phyloP scores from a whole-genome alignment of 805 yeast genomes.

The Ogataea siamensis region DNA sequence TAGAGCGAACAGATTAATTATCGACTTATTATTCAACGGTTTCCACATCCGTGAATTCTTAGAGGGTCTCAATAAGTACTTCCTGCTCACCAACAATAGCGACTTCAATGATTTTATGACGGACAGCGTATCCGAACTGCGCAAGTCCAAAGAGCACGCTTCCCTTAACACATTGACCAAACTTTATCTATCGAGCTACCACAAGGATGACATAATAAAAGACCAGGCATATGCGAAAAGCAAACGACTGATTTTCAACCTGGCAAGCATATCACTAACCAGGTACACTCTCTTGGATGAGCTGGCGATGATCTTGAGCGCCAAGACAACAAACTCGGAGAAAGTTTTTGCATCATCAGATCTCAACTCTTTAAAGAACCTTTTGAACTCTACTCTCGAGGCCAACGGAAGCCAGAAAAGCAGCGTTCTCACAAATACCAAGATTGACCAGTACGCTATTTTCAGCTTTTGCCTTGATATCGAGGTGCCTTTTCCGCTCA shows the following conservation, averaged over 20 bases:
- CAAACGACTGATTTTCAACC: slow-evolving; percentile 24
- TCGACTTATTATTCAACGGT: slow-evolving; percentile 58
- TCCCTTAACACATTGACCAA: slow-evolving; percentile 35
- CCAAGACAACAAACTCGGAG: slow-evolving; percentile 54
- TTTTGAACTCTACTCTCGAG: slow-evolving; percentile 44
- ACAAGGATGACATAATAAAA: slow-evolving; percentile 12
- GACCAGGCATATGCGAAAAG: slow-evolving; percentile 20
- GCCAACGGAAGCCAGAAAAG: slow-evolving; percentile 20
- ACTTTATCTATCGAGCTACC: slow-evolving; percentile 24
- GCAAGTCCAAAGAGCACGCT: slow-evolving; percentile 32
- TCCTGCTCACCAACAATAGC: slow-evolving; percentile 52
- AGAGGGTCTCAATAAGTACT: slow-evolving; percentile 51
- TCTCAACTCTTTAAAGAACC: slow-evolving; percentile 41
- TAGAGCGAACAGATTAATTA: slow-evolving; percentile 62
- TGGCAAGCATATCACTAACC: slow-evolving; percentile 20
- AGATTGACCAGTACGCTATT: slow-evolving; percentile 42
- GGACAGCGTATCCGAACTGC: slow-evolving; percentile 50
- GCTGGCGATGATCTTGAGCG: slow-evolving; percentile 49
- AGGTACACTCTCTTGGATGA: slow-evolving; percentile 26
- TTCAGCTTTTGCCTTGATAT: slow-evolving; percentile 55
- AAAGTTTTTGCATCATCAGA: slow-evolving; percentile 46
- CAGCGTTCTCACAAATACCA: slow-evolving; percentile 29
- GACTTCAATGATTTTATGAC: slow-evolving; percentile 53
- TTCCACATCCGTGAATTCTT: slow-evolving; percentile 52
- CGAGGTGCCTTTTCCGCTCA: slow-evolving; percentile 83